Evolutionary conservation across 2,329 filamentous ascomycete genomes (phyloP).

Genomic region (Hymenoscyphus scutula): DNA sequence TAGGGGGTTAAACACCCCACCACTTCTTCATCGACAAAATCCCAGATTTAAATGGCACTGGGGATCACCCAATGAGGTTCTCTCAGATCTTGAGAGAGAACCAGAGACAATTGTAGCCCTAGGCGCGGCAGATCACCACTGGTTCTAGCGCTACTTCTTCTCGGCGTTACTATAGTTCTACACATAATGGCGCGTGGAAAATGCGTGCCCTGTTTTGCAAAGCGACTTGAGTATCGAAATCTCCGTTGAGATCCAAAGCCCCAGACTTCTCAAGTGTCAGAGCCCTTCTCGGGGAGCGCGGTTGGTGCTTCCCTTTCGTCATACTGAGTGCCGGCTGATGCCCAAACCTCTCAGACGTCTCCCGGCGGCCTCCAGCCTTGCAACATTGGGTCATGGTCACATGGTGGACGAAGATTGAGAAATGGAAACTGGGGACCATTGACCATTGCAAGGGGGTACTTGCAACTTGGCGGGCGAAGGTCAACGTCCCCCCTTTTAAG

Average conservation of each 20-base stretch:
- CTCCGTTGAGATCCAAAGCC: background rate
- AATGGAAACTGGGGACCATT: background rate
- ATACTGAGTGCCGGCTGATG: background rate
- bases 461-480: background rate
- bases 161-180: background rate
- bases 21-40: background rate
- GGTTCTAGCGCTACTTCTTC: background rate
- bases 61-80: background rate
- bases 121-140: background rate
- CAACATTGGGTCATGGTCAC: background rate
- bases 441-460: too few species aligned
- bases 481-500: background rate
- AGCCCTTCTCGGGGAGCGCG: background rate
- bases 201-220: background rate
- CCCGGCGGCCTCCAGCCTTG: background rate
- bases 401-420: background rate
- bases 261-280: background rate
- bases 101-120: background rate
- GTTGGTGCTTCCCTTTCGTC: conserved; percentile 1
- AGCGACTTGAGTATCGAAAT: background rate
- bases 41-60: background rate
- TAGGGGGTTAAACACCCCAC: background rate
- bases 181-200: background rate
- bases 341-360: background rate
- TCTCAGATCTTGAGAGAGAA: background rate